Evolutionary conservation across 2,329 filamentous ascomycete genomes (phyloP).

Genomic region (Phaeosphaeriaceae sp.): DNA sequence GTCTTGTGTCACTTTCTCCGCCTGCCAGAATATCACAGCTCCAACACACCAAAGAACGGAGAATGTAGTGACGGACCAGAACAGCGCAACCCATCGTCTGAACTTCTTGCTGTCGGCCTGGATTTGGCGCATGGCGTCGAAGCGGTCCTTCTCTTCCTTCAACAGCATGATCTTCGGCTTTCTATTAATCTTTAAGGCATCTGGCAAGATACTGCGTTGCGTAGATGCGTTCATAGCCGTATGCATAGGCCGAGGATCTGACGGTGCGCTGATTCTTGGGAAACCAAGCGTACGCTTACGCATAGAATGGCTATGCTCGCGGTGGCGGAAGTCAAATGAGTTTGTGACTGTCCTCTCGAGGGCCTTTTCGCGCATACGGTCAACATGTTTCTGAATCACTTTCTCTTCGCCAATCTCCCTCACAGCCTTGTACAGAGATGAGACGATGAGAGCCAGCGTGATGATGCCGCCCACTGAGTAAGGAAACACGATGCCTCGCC

Average conservation of each 20-base stretch:
- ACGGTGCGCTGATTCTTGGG: constrained; percentile 36
- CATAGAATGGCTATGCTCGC: constrained; percentile 32
- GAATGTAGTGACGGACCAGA: constrained; percentile 72
- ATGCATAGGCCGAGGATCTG: constrained; percentile 24
- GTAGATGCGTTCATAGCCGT: constrained; percentile 27
- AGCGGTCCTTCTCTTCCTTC: constrained; percentile 69
- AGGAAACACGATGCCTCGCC: constrained; percentile 77
- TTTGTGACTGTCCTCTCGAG: constrained; percentile 62
- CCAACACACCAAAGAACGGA: constrained; percentile 80
- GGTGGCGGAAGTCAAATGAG: constrained; percentile 57
- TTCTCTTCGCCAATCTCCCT: constrained; percentile 67
- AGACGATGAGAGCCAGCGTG: constrained; percentile 82
- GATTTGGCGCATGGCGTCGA: constrained; percentile 81
- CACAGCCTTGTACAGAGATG: constrained; percentile 75
- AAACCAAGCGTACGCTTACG: constrained; percentile 22
- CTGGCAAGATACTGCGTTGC: constrained; percentile 11
- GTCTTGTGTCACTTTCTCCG: constrained; percentile 60
- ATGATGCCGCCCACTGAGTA: constrained; percentile 85
- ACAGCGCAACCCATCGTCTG: constrained; percentile 77
- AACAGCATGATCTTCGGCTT: constrained; percentile 62
- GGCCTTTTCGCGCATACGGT: constrained; percentile 61
- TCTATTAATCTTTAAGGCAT: constrained; percentile 17
- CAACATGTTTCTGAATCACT: constrained; percentile 65
- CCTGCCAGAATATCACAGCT: constrained; percentile 74
- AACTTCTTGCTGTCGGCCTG: constrained; percentile 70